Base-by-base conservation (phyloP, 352 stramenopile genomes). In the Globisporangium megalacanthum region DNA sequence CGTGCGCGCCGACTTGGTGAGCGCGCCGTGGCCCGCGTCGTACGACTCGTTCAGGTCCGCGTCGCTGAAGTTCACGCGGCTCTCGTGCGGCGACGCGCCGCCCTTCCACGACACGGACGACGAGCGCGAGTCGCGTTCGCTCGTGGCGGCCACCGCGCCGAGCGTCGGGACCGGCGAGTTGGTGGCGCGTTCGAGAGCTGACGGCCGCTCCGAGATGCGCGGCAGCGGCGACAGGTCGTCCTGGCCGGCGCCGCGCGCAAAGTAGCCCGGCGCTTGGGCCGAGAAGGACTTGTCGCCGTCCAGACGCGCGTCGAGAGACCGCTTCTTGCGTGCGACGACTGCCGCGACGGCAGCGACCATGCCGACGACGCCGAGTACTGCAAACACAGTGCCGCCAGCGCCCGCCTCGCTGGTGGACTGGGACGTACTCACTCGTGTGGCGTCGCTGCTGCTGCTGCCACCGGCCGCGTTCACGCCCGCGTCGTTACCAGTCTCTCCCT, bases 51-150 rank as follows among this genome's bases (percentile, higher is more conserved):
- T 42, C 10, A 39, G 46, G 58, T 70, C 80, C 55, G 79, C 74
- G 59, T 88, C 77, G 47, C 79, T 89, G 59, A 88, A 86, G 66
- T 86, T 79, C 56, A 86, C 70, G 15, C 79, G 69, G 58, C 79
- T 89, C 64, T 85, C 69, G 52, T 70, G 55, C 53, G 20, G 60
- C 60, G 10, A 54, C 63, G 47, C 44, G 3, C 20, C 46, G 1
- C 51, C 58, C 13, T 47, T 58, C 29, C 35, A 54, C 15, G 75
- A 83, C 17, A 85, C 55, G 6, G 70, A 81, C 8, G 75, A 85
- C 31, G 72, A 76, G 14, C 70, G 74, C 6, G 75, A 83, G 49
- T 79, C 64, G 20, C 73, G 63, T 13, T 54, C 57, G 33, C 64
- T 62, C 13, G 58, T 64, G 39, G 41, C 25, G 20, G 59, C n/a